Evolutionary conservation across 2,329 filamentous ascomycete species (phyloP).

Genomic region (Stachybotrys chlorohalonatus): DNA sequence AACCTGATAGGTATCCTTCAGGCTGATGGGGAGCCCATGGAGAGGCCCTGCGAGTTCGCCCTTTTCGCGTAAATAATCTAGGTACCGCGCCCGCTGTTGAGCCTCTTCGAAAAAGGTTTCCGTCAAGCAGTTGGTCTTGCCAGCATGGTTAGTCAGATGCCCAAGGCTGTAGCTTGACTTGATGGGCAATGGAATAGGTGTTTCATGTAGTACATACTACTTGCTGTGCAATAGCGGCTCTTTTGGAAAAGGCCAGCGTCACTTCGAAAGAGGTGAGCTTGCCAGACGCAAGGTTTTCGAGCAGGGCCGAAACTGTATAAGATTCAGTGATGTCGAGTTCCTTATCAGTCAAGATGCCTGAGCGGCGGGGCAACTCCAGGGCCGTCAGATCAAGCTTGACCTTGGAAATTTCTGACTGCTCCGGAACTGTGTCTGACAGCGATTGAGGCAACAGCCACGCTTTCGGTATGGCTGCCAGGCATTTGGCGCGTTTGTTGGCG

Average conservation of each 20-base stretch:
- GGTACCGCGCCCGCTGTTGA: constrained; percentile 5
- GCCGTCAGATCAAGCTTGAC: constrained; percentile 6
- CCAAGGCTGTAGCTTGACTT: too few relatives aligned
- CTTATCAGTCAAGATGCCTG: constrained; percentile 27
- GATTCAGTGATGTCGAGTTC: constrained; percentile 36
- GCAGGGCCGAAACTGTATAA: constrained; percentile 25
- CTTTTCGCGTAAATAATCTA: constrained; percentile 6
- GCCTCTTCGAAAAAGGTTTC: constrained; percentile 36
- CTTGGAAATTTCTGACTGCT: constrained; percentile 1
- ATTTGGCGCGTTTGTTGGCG: constrained; percentile 3
- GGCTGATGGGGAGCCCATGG: constrained; percentile 8
- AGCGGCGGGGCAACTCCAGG: constrained; percentile 7
- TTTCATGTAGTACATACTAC: constrained; percentile 9
- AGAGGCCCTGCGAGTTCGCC: constrained; percentile 8
- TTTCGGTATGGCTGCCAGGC: constrained; percentile 3
- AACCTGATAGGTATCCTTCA: constrained; percentile 6
- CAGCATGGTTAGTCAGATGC: neutral
- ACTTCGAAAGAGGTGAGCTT: constrained; percentile 25
- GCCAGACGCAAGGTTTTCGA: constrained; percentile 21
- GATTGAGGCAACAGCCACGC: constrained; percentile 4
- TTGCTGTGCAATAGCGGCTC: constrained; percentile 17
- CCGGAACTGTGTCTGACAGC: constrained; percentile 1
- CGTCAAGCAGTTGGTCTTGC: constrained; percentile 23
- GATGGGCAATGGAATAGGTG: too few relatives aligned
- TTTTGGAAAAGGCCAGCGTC: constrained; percentile 19